phyloP scores from a whole-genome alignment of 2,329 filamentous ascomycete species.

The Ophiostoma populinum region DNA sequence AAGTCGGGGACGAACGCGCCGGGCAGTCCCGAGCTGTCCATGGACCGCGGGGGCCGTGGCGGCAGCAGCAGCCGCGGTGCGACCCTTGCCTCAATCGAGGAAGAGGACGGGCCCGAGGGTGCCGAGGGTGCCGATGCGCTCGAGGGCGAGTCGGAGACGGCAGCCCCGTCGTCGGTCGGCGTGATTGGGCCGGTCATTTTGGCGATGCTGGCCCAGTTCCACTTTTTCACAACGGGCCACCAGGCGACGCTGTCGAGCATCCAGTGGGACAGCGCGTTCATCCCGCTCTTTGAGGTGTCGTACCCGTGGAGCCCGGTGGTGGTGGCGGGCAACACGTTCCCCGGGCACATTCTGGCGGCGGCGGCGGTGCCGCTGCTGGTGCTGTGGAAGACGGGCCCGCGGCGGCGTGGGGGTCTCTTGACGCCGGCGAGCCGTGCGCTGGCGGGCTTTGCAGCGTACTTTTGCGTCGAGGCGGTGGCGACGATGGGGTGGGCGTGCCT shows the following conservation, averaged over 20 bases:
- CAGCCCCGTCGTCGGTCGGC: slow-evolving; percentile 41
- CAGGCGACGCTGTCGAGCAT: slow-evolving; percentile 76
- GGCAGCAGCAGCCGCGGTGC: slow-evolving; percentile 1
- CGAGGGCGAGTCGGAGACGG: slow-evolving; percentile 22
- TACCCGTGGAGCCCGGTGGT: slow-evolving; percentile 84
- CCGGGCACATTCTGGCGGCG: slow-evolving; percentile 69
- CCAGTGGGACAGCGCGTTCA: slow-evolving; percentile 93
- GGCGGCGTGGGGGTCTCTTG: slow-evolving; percentile 50
- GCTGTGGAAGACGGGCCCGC: slow-evolving; percentile 77
- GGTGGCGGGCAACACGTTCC: slow-evolving; percentile 74
- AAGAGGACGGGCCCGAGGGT: slow-evolving; percentile 3
- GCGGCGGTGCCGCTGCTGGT: slow-evolving; percentile 64
- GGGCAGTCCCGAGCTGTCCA: neutral
- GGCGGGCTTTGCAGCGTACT: slow-evolving; percentile 63
- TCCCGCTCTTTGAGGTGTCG: slow-evolving; percentile 62
- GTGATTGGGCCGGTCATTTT: slow-evolving; percentile 73
- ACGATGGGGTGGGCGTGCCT: slow-evolving; percentile 85
- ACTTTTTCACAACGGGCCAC: slow-evolving; percentile 97
- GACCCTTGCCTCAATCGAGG: slow-evolving; percentile 6
- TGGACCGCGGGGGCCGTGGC: neutral
- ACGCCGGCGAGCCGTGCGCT: slow-evolving; percentile 54
- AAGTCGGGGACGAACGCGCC: slow-evolving; percentile 21
- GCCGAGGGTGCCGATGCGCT: neutral
- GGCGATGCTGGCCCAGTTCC: slow-evolving; percentile 76
- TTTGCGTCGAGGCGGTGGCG: slow-evolving; percentile 64